Base-by-base conservation (phyloP, 2,329 filamentous ascomycete genomes). In the Scytalidium sp. region DNA sequence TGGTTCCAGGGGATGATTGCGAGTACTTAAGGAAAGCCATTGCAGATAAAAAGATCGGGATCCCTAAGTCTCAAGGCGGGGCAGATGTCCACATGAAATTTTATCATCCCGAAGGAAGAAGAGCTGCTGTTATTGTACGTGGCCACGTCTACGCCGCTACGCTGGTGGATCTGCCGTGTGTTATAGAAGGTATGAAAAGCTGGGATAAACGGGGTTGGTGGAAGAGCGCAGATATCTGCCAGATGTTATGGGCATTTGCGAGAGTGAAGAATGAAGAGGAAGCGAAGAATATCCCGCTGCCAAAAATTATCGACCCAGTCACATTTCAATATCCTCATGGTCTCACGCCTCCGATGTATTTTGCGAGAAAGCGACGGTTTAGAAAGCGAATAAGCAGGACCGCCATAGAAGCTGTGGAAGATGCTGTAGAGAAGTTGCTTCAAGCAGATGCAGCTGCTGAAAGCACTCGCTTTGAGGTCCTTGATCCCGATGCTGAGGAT, bases 81-180 rank as follows among this genome's bases (percentile, higher is more conserved):
- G 87, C 88, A 0, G 89, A 96, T 56, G 79, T 97, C 6, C 77
- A 79, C 29, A 79, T 99, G 60, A 88, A 87, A 56, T 95, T 96
- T 65, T 80, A 96, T 43, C 84, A 88, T 58, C 72, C 56, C 3
- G 80, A 85, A 51, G 80, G 80, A 8, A 75, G 85, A 51, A 76
- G 84, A 23, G 80, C 81, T 2, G 70, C 81, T 43, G 65, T 89
- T 44, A 79, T 70, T n/a, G 74, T 90, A 41, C 75, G 78, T 29
- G 78, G 78, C 2, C 72, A 75, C 32, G 71, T 78, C 44, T 90
- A 88, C 60, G 84, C 84, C 2, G 84, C 84, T 19, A 73, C 76
- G 1, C 67, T 89, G 59, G 85, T 89, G 4, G 86, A 90, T 59
- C 65, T 90, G 13, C 86, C 86, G 1, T 85, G 80, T 55, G 80